phyloP scores from a whole-genome alignment of 2,329 filamentous ascomycete genomes.

The Colletotrichum eleusines region DNA sequence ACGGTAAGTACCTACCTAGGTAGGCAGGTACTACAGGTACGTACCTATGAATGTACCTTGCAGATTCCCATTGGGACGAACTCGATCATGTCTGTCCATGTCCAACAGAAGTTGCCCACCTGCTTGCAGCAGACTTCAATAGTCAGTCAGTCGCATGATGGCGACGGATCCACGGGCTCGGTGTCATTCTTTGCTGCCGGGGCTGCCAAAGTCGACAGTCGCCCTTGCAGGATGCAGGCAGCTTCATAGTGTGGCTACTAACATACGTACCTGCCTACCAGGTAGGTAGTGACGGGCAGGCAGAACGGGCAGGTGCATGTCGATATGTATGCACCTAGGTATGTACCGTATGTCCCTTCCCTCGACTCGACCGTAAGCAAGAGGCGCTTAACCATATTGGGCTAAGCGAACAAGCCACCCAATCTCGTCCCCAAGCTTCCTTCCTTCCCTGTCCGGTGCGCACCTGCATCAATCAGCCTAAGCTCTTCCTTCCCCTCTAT shows the following conservation, averaged over 20 bases:
- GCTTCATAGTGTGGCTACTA: neutral
- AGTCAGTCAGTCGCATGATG: neutral
- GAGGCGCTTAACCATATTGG: neutral
- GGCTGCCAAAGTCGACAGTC: constrained; percentile 1
- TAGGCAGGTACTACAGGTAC: no score
- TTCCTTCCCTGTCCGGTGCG: constrained; percentile 22
- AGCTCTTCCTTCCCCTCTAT: constrained; percentile 11
- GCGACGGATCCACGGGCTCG: neutral
- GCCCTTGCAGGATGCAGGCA: constrained; percentile 23
- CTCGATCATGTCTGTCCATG: neutral
- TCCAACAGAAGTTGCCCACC: neutral
- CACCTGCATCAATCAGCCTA: neutral
- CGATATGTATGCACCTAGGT: no score
- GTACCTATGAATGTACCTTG: no score
- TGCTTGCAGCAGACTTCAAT: neutral
- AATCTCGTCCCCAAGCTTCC: constrained; percentile 26
- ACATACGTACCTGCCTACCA: neutral
- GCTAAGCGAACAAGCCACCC: constrained; percentile 18
- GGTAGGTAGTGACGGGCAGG: no score
- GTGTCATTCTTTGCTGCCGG: neutral
- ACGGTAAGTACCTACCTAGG: neutral
- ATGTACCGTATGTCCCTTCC: no score
- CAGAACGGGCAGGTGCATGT: constrained; percentile 11
- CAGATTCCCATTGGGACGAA: neutral
- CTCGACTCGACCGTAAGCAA: no score